Evolutionary conservation across 768 basidiomycete genomes (phyloP), one percentile per base, ranked within the genome.

Genomic region (Tulasnella sp.): DNA sequence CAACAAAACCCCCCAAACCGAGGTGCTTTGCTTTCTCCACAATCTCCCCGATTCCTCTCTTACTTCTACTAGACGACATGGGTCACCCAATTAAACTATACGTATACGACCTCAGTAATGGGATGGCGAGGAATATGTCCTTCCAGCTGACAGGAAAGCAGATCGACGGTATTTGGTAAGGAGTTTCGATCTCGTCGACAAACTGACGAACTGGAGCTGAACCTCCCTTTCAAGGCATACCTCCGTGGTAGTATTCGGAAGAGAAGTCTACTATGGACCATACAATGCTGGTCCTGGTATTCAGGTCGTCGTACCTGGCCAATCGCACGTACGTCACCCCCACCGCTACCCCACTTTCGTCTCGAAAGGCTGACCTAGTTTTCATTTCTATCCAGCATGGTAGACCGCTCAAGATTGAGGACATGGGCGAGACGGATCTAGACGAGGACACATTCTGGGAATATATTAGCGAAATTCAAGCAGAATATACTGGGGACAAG

Each of bases 91-190:
- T 97, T 22, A 85, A 93, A 79, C 87, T 97, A 34, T 95, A 96
- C 81, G 89, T 97, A 0, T 97, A 97, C 82, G 96, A 97, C 80
- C 89, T 97, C 73, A 95, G 91, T 83, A 90, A 91, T 80, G 96
- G 96, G 54, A 86, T 97, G 80, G 96, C 94, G 7, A 86, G 87
- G 74, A 88, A 89, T 77, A 84, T 97, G 42, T 96, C 94, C 7
- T 84, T 86, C 68, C 91, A 92, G 82, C 86, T 97, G 52, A 92
- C 92, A 0, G 96, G 96, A 5, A 88, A 89, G 72, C 94, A 96
- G 82, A 94, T 97, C 73, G 93, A 97, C 78, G 96, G 96, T 0
- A 90, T 99, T 72, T 99, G 96, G 96, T 93, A 74, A 79, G 58
- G 25, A 12, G 87, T 82, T 74, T 37, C 7, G 15, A 29, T 22